A percentile compares a stretch with the other conserved stretches of the same genome.
phyloP scores from a whole-genome alignment of 495 filamentous ascomycete genomes.

The Massariosphaeria phaeospora region DNA sequence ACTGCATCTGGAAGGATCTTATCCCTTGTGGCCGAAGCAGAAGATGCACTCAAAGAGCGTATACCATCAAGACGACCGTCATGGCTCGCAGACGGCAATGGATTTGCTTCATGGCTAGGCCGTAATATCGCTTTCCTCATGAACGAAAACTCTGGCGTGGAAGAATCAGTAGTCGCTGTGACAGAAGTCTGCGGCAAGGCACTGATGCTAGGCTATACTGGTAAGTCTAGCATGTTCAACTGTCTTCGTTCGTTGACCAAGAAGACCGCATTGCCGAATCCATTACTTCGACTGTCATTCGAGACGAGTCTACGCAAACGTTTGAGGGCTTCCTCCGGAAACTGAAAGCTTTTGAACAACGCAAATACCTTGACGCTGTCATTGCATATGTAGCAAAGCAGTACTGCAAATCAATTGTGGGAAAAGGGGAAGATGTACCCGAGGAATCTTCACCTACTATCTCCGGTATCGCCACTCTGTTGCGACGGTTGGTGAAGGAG shows the following conservation, averaged over 20 bases:
- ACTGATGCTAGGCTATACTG: slow-evolving; percentile 67
- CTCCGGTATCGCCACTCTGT: slow-evolving; percentile 46
- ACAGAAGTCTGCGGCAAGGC: slow-evolving; percentile 50
- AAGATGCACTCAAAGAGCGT: slow-evolving; percentile 47
- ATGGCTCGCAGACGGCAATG: slow-evolving; percentile 64
- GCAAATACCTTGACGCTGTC: slow-evolving; percentile 41
- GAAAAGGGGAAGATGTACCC: slow-evolving; percentile 31
- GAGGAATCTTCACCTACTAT: slow-evolving; percentile 34
- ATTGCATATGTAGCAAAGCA: slow-evolving; percentile 57
- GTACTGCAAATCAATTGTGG: slow-evolving; percentile 41
- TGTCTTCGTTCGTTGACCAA: neutral
- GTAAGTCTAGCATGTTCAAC: slow-evolving; percentile 46
- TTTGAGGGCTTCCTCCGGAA: slow-evolving; percentile 11
- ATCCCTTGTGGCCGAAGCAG: slow-evolving; percentile 70
- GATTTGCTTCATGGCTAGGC: slow-evolving; percentile 75
- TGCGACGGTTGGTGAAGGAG: slow-evolving; percentile 41
- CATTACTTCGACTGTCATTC: slow-evolving; percentile 3
- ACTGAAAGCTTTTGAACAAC: slow-evolving; percentile 26
- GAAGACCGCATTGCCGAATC: slow-evolving; percentile 15
- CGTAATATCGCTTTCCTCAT: slow-evolving; percentile 55
- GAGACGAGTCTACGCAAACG: neutral
- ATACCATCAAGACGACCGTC: slow-evolving; percentile 5
- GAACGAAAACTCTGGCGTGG: slow-evolving; percentile 41
- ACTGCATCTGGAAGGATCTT: slow-evolving; percentile 68
- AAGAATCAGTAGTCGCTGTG: slow-evolving; percentile 45